Base-by-base conservation (phyloP, 2,329 filamentous ascomycete genomes). In the Colletotrichum melonis region DNA sequence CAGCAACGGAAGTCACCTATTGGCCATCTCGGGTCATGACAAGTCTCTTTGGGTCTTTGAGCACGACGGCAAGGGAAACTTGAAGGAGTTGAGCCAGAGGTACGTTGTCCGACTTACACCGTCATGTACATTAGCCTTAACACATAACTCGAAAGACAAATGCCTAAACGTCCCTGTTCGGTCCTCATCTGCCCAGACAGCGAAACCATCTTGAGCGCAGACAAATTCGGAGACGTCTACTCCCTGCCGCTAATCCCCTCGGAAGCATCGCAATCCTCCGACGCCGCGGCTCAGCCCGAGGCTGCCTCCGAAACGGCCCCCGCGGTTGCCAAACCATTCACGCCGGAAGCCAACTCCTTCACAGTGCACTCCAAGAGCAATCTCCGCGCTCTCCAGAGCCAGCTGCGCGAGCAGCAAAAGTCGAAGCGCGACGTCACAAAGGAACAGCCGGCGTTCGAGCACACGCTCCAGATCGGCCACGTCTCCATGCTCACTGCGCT, bases 221-320 rank as follows among this genome's bases (percentile, higher is more conserved):
- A 99, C 86, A 99, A 99, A 82, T 98, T 98, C 79, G 97, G 97
- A 76, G 97, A 99, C 81, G 96, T 98, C 74, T 98, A 98, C 83
- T 90, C 94, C 12, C 84, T 99, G 8, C 96, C 97, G 16, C 86
- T 98, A 3, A 81, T 95, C 57, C 79, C 79, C 68, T 67, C 71
- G 55, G 76, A 76, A 24, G 66, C 76, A 16, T 63, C 69, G 55
- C 65, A 66, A 63, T 52, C 14, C 68, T 32, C 75, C 22, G 70
- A 72, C 60, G 69, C 63, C 65, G 79, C 72, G 60, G 78, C 76
- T 46, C 78, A 76, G 42, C 67, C 75, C 4, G 35, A 69, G 7
- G 54, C 32, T 28, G 30, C 38, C 14, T 22, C 28, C 3, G 71
- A 67, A 52, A 24, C 62, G 22, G 70, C 69, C 24, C 75, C 77